Evolutionary conservation across 2,329 filamentous ascomycete genomes (phyloP), one percentile per base, ranked within the genome.

Genomic region (Whalleya microplaca): DNA sequence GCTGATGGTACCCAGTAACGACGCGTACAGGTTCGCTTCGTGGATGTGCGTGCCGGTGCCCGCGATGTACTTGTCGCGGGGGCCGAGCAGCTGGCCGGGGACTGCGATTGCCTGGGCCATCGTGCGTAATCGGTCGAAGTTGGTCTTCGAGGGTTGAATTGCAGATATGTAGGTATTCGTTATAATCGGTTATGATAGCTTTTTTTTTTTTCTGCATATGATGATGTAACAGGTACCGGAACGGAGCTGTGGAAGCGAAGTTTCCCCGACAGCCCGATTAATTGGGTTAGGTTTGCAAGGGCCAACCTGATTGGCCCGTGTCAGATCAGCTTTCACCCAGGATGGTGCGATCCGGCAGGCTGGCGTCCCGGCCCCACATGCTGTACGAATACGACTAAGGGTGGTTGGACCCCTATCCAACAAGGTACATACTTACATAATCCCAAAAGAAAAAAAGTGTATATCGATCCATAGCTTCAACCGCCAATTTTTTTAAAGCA

Each of bases 31-130:
- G 56, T 87, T 84, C 61, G 85, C 81, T 62, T 89, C 81, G 75
- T 91, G 83, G 63, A 96, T 80, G 73, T 98, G 92, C 0, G 92
- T 96, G 63, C 94, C 95, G 10, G 90, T 80, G 14, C 94, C 94
- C 23, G 92, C 83, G 41, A 82, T 76, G 74, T 89, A 93, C 64
- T 85, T 84, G 53, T 82, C 78, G 18, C 81, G 75, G 18, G 88
- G 76, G 27, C 90, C 93, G 41, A 99, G 84, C 45, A 86, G 77
- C 72, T 95, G 90, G 71, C 95, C 95, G 10, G 95, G 95, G 46
- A 96, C 82, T 52, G 88, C 90, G 65, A 92, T 72, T 62, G 80
- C 59, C 40, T 66, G 64, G 51, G 68, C 63, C 67, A 69, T 70
- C 51, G 48, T 63, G 29, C 18, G 27, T 7, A 45, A 20, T 47